phyloP scores from a whole-genome alignment of 2,329 filamentous ascomycete genomes.

The Curvularia eragrostidis region DNA sequence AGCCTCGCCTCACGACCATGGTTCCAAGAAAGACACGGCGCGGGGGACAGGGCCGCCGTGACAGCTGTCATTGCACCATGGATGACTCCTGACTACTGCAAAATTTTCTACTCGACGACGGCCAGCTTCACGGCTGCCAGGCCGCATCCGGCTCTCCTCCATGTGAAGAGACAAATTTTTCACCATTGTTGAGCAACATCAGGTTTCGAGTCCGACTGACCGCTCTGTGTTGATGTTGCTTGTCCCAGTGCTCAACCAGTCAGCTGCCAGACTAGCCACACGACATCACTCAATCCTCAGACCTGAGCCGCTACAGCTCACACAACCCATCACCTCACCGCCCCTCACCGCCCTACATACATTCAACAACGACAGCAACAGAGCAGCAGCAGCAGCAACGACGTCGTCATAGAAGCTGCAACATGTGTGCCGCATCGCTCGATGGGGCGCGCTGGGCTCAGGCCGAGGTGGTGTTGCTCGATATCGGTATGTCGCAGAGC shows the following conservation, averaged over 20 bases:
- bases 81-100: constrained; percentile 14
- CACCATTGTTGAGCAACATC: not conserved
- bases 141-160: constrained; percentile 29
- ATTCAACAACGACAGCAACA: constrained; percentile 26
- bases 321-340: constrained; percentile 43
- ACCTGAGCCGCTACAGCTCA: constrained; percentile 24
- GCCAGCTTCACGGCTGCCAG: constrained; percentile 25
- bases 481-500: constrained; percentile 61
- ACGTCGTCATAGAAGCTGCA: constrained; percentile 22
- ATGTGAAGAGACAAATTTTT: constrained; percentile 2
- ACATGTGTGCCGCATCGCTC: constrained; percentile 38
- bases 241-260: constrained; percentile 35
- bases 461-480: constrained; percentile 61
- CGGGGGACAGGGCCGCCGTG: not conserved
- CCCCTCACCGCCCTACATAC: constrained; percentile 37
- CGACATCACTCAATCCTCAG: constrained; percentile 19
- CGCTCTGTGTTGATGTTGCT: constrained; percentile 37
- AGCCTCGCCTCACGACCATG: constrained; percentile 16
- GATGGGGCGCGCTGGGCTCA: constrained; percentile 39
- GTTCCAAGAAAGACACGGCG: constrained; percentile 16
- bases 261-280: constrained; percentile 36
- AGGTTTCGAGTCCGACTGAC: constrained; percentile 35
- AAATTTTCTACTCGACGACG: constrained; percentile 31
- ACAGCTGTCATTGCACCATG: constrained; percentile 7
- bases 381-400: constrained; percentile 10